phyloP scores from a whole-genome alignment of 441 rosid genomes.

The Populus hybrid region DNA sequence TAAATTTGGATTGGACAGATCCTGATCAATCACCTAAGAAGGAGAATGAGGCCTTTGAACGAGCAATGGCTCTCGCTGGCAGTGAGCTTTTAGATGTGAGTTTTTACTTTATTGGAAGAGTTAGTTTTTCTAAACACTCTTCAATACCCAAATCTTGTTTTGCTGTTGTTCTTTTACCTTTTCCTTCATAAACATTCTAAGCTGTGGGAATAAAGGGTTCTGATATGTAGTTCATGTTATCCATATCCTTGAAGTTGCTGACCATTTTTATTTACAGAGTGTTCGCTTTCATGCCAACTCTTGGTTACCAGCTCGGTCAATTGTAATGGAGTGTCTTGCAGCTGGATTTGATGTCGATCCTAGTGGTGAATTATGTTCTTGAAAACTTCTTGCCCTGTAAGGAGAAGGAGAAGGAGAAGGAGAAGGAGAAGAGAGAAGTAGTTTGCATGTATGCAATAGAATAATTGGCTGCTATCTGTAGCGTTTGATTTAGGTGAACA shows the following conservation, averaged over 20 bases:
- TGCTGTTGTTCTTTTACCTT: not conserved
- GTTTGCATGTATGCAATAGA: not conserved
- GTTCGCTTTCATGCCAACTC: slow-evolving; percentile 70
- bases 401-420: not conserved
- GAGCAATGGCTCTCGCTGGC: slow-evolving; percentile 79
- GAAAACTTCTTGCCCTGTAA: slow-evolving; percentile 55
- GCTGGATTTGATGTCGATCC: slow-evolving; percentile 59
- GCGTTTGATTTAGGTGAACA: not conserved
- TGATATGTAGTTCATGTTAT: not conserved
- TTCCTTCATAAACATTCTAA: not conserved
- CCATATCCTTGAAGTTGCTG: not conserved
- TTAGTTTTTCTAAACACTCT: not conserved
- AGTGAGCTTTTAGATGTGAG: slow-evolving; percentile 82
- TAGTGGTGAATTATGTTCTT: slow-evolving; percentile 84
- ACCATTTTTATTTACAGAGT: slow-evolving; percentile 39
- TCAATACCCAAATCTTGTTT: not conserved
- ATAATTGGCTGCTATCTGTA: not conserved
- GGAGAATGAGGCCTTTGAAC: slow-evolving; percentile 82
- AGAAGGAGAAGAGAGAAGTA: not conserved
- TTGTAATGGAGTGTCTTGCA: slow-evolving; percentile 67
- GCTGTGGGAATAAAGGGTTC: not conserved
- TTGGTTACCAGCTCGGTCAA: slow-evolving; percentile 86
- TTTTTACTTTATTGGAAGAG: slow-evolving; percentile 7
- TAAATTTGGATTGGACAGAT: slow-evolving; percentile 89
- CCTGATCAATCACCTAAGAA: slow-evolving; percentile 87